These are phyloP conservation scores for Fusarium sp. DNA, from an alignment of 2,329 filamentous ascomycete genomes.

Conservation along the genomic window DNA sequence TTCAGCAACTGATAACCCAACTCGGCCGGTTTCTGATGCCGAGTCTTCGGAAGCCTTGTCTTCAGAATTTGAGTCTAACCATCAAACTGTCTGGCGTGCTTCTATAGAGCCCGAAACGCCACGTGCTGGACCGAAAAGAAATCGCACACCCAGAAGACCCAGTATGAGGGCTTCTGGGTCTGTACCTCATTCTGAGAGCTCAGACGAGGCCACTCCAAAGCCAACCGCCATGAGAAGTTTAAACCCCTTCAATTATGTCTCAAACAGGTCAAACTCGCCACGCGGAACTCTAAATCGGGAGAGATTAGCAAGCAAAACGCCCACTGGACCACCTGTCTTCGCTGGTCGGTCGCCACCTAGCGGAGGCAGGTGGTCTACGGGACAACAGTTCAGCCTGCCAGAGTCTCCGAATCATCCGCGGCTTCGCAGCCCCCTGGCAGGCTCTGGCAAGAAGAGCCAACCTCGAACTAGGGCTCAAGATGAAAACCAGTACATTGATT, in stretches of 20 bases:
- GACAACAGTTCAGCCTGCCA: neutral
- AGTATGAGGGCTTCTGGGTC: fast-evolving
- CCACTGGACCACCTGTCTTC: neutral
- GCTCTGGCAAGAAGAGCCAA: too few species aligned
- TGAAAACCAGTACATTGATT: fast-evolving
- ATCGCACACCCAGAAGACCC: fast-evolving
- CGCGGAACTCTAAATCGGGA: too few species aligned
- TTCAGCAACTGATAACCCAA: too few species aligned
- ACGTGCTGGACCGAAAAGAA: too few species aligned
- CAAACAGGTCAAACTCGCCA: fast-evolving
- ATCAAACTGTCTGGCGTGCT: neutral
- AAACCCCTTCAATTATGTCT: fast-evolving
- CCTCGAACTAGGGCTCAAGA: fast-evolving
- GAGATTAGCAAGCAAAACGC: fast-evolving
- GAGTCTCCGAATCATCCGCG: neutral
- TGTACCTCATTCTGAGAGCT: fast-evolving
- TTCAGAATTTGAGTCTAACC: too few species aligned
- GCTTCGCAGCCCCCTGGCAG: neutral
- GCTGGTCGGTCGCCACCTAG: neutral
- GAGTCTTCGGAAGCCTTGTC: too few species aligned
- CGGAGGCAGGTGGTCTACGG: neutral
- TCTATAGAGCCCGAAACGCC: neutral
- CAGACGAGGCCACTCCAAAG: neutral
- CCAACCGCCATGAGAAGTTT: fast-evolving
- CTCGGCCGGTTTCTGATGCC: too few species aligned